phyloP scores from a whole-genome alignment of 257 asterid genomes.

The Voacanga thouarsii region DNA sequence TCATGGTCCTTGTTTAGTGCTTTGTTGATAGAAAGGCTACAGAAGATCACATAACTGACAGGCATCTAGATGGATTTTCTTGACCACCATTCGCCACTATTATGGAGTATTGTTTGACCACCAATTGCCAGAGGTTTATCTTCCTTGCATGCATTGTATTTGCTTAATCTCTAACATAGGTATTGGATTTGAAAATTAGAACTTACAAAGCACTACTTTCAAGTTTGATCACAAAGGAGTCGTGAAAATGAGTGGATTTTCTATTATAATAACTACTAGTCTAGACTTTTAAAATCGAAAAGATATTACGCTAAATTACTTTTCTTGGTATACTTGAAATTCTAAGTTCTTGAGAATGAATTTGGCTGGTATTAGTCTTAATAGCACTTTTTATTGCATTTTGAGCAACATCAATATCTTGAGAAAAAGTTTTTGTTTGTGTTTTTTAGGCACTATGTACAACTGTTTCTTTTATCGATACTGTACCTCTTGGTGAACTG shows the following conservation, averaged over 20 bases:
- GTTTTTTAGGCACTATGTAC: constrained; percentile 76
- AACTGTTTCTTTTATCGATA: constrained; percentile 76
- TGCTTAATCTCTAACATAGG: not conserved
- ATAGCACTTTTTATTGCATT: constrained; percentile 2
- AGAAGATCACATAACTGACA: constrained; percentile 61
- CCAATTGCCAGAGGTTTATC: not conserved
- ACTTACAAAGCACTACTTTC: not conserved
- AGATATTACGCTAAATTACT: no score
- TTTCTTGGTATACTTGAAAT: not conserved
- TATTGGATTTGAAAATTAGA: not conserved
- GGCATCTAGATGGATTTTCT: constrained; percentile 94
- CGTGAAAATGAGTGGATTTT: not conserved
- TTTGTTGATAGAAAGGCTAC: constrained; percentile 64
- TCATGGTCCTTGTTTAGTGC: constrained; percentile 87
- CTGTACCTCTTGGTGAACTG: constrained; percentile 82
- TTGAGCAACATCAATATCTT: not conserved
- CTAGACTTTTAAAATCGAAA: not conserved
- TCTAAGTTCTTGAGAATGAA: no score
- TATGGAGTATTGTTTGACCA: constrained; percentile 52
- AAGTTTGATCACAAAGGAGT: not conserved
- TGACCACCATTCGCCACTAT: constrained; percentile 91
- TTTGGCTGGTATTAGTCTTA: not conserved
- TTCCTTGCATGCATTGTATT: not conserved
- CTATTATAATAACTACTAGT: not conserved
- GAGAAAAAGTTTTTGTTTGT: constrained; percentile 2